Evolutionary conservation across 495 filamentous ascomycete species (phyloP).

Genomic region (Xylaria longipes): DNA sequence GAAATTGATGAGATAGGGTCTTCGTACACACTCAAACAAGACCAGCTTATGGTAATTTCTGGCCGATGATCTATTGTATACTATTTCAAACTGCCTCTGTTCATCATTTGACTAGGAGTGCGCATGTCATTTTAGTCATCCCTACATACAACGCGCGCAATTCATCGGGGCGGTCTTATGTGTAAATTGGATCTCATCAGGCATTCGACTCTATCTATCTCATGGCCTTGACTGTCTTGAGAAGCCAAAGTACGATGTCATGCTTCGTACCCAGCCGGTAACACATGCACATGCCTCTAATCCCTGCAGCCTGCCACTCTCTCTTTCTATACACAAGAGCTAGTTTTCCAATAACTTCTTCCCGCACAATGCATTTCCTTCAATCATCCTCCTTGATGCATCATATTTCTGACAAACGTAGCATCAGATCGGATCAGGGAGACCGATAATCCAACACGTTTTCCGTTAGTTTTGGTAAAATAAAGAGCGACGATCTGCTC

Average conservation of each 20-base stretch:
- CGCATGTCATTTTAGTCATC: neutral
- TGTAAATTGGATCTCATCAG: neutral
- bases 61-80: neutral
- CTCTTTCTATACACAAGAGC: neutral
- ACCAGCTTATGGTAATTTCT: neutral
- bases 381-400: neutral
- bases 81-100: neutral
- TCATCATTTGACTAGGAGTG: neutral
- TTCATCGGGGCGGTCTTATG: neutral
- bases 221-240: neutral
- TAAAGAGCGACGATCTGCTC: neutral
- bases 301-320: neutral
- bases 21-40: neutral
- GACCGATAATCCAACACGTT: neutral
- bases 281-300: neutral
- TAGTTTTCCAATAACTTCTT: neutral
- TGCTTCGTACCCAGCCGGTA: neutral
- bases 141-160: neutral
- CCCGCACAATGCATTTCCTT: neutral
- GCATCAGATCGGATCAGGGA: neutral
- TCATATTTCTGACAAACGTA: neutral
- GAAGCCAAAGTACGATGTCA: neutral
- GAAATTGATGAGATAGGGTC: neutral
- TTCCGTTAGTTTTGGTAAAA: neutral
- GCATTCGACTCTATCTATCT: neutral